phyloP scores from a whole-genome alignment of 305 asterid species.

The Ruellia speciosa region DNA sequence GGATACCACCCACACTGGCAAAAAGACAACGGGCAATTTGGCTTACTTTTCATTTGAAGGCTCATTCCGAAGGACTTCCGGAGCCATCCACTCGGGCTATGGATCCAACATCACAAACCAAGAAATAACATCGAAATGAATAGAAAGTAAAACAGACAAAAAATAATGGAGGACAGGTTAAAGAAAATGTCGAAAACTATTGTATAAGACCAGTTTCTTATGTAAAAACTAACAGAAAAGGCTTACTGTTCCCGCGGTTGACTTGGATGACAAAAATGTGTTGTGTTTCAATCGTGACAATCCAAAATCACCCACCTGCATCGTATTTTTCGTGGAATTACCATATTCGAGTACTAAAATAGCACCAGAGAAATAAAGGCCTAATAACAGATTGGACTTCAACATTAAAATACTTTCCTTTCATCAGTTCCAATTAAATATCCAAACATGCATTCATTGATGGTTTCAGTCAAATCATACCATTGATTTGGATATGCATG shows the following conservation, averaged over 20 bases:
- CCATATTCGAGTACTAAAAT: neutral
- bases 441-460: neutral
- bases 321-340: slow-evolving; percentile 10
- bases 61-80: slow-evolving; percentile 98
- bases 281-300: slow-evolving; percentile 99
- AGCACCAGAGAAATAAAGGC: neutral
- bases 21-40: slow-evolving; percentile 8
- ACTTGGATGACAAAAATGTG: slow-evolving; percentile 96
- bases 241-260: slow-evolving; percentile 99
- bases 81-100: slow-evolving; percentile 99
- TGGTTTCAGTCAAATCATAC: slow-evolving; percentile 7
- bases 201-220: too few relatives aligned
- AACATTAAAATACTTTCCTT: neutral
- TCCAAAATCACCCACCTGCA: slow-evolving; percentile 97
- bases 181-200: neutral
- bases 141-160: slow-evolving; percentile 7
- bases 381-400: neutral
- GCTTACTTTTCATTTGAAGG: slow-evolving; percentile 98
- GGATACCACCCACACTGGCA: neutral
- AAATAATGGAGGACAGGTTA: neutral
- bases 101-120: slow-evolving; percentile 19
- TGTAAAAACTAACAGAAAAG: slow-evolving; percentile 1
- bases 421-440: neutral
- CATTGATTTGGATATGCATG: slow-evolving; percentile 12
- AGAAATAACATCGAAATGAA: neutral